These are phyloP conservation scores for Gracilaria domingensis DNA, from an alignment of 23 red algal genomes.

Conservation along the genomic window DNA sequence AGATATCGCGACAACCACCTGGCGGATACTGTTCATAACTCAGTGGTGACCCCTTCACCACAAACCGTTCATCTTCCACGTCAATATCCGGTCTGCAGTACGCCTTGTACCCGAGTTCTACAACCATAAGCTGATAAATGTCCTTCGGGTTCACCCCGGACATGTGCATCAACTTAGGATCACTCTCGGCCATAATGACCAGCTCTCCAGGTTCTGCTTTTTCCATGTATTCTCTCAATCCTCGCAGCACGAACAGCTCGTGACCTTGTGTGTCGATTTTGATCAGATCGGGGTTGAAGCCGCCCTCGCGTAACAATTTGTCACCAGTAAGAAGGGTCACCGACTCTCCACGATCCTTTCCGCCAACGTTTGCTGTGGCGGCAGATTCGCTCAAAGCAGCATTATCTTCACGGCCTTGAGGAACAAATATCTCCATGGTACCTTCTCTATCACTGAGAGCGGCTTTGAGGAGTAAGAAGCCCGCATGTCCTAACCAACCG, in stretches of 20 bases:
- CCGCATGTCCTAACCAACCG: slow-evolving; percentile 59
- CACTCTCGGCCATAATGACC: slow-evolving; percentile 53
- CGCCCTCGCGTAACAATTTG: slow-evolving; percentile 28
- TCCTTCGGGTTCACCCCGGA: slow-evolving; percentile 57
- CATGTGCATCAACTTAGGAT: slow-evolving; percentile 47
- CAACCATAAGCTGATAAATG: slow-evolving; percentile 49
- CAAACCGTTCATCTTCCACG: slow-evolving; percentile 41
- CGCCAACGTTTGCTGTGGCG: slow-evolving; percentile 29
- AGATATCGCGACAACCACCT: slow-evolving; percentile 60
- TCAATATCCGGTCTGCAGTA: slow-evolving; percentile 39
- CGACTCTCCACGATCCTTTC: slow-evolving; percentile 21
- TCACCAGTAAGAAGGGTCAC: slow-evolving; percentile 38
- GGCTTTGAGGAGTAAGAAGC: slow-evolving; percentile 49
- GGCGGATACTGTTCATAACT: slow-evolving; percentile 34
- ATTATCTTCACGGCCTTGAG: slow-evolving; percentile 43
- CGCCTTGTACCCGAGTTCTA: slow-evolving; percentile 41
- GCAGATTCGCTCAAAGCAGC: slow-evolving; percentile 30
- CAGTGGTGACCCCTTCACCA: slow-evolving; percentile 26
- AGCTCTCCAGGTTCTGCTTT: slow-evolving; percentile 7
- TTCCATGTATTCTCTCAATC: slow-evolving; percentile 39
- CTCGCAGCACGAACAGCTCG: slow-evolving; percentile 48
- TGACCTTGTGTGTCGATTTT: slow-evolving; percentile 63
- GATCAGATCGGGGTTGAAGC: slow-evolving; percentile 60
- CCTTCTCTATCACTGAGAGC: slow-evolving; percentile 35
- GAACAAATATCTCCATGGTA: slow-evolving; percentile 49